Conservation (phyloP, 352 stramenopile genomes). For the Pythium rishiriense region DNA sequence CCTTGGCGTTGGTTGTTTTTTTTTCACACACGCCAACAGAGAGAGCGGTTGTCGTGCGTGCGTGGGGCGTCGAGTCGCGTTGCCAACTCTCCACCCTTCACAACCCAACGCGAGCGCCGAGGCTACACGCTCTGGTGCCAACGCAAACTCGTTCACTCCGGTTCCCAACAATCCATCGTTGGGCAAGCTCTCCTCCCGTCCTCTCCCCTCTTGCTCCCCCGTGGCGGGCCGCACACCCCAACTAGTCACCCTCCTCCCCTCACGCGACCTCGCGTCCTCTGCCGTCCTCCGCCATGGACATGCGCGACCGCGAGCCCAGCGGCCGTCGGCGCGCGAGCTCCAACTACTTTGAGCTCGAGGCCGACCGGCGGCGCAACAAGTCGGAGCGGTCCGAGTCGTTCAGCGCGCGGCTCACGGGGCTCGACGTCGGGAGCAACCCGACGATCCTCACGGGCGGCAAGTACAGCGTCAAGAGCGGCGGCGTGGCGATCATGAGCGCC, state of each 20-base stretch:
- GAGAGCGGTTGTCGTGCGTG: background rate
- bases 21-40: background rate
- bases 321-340: constrained; percentile 63
- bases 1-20: background rate
- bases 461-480: constrained; percentile 14
- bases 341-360: constrained; percentile 85
- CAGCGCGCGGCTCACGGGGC: constrained; percentile 43
- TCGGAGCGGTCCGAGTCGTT: constrained; percentile 34
- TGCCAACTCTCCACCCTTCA: background rate
- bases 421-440: constrained; percentile 48
- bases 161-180: too few relatives aligned
- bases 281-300: background rate
- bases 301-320: background rate
- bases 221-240: background rate
- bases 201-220: too few relatives aligned
- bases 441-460: constrained; percentile 22
- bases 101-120: background rate
- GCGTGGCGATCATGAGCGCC: constrained; percentile 17
- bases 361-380: constrained; percentile 73
- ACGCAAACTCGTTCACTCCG: background rate
- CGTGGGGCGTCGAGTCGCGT: background rate
- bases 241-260: background rate
- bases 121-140: background rate
- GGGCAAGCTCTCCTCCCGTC: too few relatives aligned
- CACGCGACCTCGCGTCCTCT: background rate